Conservation (phyloP, 2,329 filamentous ascomycete species). For the Gnomoniopsis smithogilvyi region DNA sequence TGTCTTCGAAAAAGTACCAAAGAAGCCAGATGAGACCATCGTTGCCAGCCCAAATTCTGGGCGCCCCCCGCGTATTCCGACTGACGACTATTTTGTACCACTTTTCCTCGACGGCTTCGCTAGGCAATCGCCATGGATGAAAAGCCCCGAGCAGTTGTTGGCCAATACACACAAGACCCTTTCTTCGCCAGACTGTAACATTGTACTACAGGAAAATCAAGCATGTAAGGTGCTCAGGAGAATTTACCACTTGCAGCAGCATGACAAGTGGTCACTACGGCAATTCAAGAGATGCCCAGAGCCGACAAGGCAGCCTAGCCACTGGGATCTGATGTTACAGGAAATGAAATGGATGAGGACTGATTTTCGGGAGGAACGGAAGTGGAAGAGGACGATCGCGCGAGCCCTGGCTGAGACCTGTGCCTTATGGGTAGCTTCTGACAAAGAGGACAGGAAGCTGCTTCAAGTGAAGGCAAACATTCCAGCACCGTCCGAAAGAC, state of each 20-base stretch:
- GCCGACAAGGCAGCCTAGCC: slow-evolving; percentile 70
- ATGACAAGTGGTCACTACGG: slow-evolving; percentile 87
- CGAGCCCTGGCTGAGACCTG: slow-evolving; percentile 79
- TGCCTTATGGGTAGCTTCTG: slow-evolving; percentile 72
- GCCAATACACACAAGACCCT: slow-evolving; percentile 85
- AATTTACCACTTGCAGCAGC: slow-evolving; percentile 87
- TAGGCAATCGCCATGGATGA: slow-evolving; percentile 56
- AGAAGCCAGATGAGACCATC: slow-evolving; percentile 46
- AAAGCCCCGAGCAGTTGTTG: slow-evolving; percentile 67
- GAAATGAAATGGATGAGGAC: slow-evolving; percentile 99
- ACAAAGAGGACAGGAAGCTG: slow-evolving; percentile 57
- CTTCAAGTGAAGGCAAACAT: slow-evolving; percentile 65
- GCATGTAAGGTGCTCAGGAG: slow-evolving; percentile 81
- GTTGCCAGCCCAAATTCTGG: slow-evolving; percentile 38
- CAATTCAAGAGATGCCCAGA: slow-evolving; percentile 84
- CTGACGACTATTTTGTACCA: slow-evolving; percentile 63
- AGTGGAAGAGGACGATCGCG: slow-evolving; percentile 85
- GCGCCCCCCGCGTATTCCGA: slow-evolving; percentile 30
- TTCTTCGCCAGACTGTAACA: slow-evolving; percentile 78
- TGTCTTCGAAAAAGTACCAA: slow-evolving; percentile 68
- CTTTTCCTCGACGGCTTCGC: slow-evolving; percentile 59
- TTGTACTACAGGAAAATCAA: slow-evolving; percentile 81
- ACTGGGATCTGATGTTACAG: slow-evolving; percentile 82
- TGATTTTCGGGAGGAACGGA: slow-evolving; percentile 89
- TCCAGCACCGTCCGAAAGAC: slow-evolving; percentile 31